phyloP scores from a whole-genome alignment of 106 monocot genomes.

The Allium fistulosum region DNA sequence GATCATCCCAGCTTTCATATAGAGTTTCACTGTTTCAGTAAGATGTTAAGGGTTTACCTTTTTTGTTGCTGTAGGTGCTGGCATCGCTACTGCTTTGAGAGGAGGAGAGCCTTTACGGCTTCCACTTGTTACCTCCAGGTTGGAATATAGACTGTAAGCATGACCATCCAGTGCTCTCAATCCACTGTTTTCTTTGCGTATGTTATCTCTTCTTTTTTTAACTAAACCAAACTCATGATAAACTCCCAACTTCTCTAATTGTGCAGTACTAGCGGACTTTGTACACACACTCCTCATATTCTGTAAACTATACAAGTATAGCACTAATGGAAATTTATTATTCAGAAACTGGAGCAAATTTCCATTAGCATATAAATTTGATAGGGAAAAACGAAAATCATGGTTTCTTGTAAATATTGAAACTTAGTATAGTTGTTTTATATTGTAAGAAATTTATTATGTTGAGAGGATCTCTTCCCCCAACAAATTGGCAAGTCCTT shows the following conservation, averaged over 20 bases:
- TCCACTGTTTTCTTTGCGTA: not conserved
- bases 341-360: no score
- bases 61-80: not conserved
- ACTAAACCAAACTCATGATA: slow-evolving; percentile 5
- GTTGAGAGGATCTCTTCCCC: no score
- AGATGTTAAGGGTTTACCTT: no score
- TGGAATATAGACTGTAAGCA: not conserved
- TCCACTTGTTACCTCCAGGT: not conserved
- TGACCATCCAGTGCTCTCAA: not conserved
- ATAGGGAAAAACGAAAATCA: no score
- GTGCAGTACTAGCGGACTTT: not conserved
- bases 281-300: slow-evolving; percentile 7
- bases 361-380: no score
- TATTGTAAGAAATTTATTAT: no score
- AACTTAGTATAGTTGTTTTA: no score
- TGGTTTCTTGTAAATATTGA: no score
- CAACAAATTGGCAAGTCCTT: not conserved
- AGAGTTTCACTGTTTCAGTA: no score
- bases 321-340: no score
- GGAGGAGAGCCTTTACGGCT: not conserved
- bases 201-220: not conserved
- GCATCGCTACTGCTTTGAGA: slow-evolving; percentile 2
- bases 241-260: not conserved
- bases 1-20: no score
- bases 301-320: no score